A percentile compares a stretch with the other conserved stretches of the same genome.
Conservation (phyloP, 2,329 filamentous ascomycete species). For the Penicillium sp. region DNA sequence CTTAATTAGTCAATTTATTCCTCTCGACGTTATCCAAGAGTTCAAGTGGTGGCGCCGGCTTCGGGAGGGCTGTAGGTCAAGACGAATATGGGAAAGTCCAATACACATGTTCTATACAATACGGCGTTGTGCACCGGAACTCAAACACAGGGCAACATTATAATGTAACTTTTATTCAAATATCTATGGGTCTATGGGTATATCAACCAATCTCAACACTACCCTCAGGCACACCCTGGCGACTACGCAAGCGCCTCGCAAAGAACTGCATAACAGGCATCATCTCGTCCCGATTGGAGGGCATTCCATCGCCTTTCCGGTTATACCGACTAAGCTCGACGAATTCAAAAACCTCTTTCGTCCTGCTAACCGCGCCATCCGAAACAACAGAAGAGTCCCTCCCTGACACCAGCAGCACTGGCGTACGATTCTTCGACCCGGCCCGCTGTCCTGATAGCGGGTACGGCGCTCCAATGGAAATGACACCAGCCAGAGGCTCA, state of each 20-base stretch:
- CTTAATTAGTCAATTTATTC: no score
- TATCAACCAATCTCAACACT: conserved; percentile 47
- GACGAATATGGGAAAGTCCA: no score
- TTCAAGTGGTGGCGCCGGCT: no score
- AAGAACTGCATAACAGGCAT: conserved; percentile 84
- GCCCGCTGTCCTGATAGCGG: conserved; percentile 39
- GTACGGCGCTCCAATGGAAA: conserved; percentile 49
- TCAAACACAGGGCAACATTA: no score
- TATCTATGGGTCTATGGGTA: background rate
- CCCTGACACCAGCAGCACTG: conserved; percentile 48
- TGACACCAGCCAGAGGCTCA: conserved; percentile 41
- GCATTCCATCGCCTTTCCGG: conserved; percentile 77
- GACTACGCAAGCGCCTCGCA: conserved; percentile 47
- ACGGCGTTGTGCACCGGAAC: no score
- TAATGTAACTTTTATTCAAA: background rate
- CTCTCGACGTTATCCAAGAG: no score
- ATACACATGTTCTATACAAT: no score
- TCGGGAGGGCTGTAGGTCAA: no score
- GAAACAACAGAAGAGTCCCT: conserved; percentile 58
- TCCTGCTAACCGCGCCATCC: conserved; percentile 64
- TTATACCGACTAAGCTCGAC: conserved; percentile 72
- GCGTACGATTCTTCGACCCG: conserved; percentile 43
- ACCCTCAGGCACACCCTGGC: conserved; percentile 50
- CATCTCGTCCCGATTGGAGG: conserved; percentile 81
- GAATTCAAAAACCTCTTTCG: conserved; percentile 69